Evolutionary conservation across 495 filamentous ascomycete genomes (phyloP), one percentile per base, ranked within the genome.

Genomic region (Aspergillus biplanus): DNA sequence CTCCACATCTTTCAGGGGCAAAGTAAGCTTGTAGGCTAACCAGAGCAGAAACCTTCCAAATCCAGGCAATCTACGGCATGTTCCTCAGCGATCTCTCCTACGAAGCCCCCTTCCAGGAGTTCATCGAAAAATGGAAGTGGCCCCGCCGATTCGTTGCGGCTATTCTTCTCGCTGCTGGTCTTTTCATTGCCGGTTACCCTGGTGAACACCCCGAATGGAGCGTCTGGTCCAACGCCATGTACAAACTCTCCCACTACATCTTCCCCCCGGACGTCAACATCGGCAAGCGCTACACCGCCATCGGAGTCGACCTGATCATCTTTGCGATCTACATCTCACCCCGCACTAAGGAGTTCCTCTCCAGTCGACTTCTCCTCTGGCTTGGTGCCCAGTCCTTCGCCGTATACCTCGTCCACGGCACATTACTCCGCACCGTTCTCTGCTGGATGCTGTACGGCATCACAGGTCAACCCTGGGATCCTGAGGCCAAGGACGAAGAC

Each of bases 311-410:
- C 55, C 67, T 90, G 16, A 73, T 85, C 47, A 80, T 85, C 44
- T 74, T 86, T 59, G 81, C 83, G 0, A 78, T 87, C 61, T 83
- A 84, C 64, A 81, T 89, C 59, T 87, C 83, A 16, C 85, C 84
- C 12, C 73, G 76, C 9, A 71, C 83, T 6, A 85, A 87, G 56
- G 78, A 81, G 18, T 67, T 85, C 27, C 75, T 90, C 6, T 81
- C 85, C 5, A 84, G 80, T 68, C 78, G 80, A 32, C 73, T 82
- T 13, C 77, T 90, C 12, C 81, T 89, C 55, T 89, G 86, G 86
- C 79, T 90, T 16, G 88, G 88, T 49, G 85, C 85, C 67, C 84
- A 88, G 70, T 85, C 82, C 54, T 90, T 90, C 66, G 87, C 88
- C 33, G 85, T 90, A 15, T 90, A 90, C 64, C 82, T 90, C 6